Evolutionary conservation across 768 basidiomycete species (phyloP).

Genomic region (Udeniomyces megalosporus): DNA sequence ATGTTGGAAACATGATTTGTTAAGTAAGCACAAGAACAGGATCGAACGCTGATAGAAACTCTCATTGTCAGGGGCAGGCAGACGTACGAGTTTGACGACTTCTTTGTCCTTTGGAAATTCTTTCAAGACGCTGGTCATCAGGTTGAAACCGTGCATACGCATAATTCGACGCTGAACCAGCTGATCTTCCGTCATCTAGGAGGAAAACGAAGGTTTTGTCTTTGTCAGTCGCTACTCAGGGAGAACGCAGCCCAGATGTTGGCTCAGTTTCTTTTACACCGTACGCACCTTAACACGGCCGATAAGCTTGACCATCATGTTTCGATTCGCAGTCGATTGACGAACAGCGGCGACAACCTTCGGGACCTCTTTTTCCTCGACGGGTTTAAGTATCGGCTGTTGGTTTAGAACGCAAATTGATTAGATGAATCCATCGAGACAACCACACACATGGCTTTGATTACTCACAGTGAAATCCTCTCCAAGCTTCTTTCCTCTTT

Average conservation of each 20-base stretch:
- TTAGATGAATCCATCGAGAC: too few species aligned
- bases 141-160: slow-evolving; percentile 78
- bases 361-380: slow-evolving; percentile 63
- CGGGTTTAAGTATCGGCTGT: slow-evolving; percentile 63
- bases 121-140: slow-evolving; percentile 75
- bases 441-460: too few species aligned
- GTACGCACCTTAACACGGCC: slow-evolving; percentile 58
- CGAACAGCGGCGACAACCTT: slow-evolving; percentile 83
- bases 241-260: too few species aligned
- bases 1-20: neutral
- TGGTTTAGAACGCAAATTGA: too few species aligned
- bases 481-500: slow-evolving; percentile 79
- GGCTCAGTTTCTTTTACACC: too few species aligned
- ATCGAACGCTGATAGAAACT: neutral
- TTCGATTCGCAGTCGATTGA: slow-evolving; percentile 59
- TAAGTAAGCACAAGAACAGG: too few species aligned
- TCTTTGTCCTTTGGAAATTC: slow-evolving; percentile 58
- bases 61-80: neutral
- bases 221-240: too few species aligned
- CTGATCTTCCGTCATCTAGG: slow-evolving; percentile 75
- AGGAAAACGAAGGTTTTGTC: neutral
- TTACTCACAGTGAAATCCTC: slow-evolving; percentile 77
- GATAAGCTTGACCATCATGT: slow-evolving; percentile 65
- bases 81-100: slow-evolving; percentile 49
- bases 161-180: slow-evolving; percentile 62